Percentiles rank a stretch among this genome's conserved stretches.
These are phyloP conservation scores for Cordia subcordata DNA, from an alignment of 257 asterid species.

Conservation along the genomic window DNA sequence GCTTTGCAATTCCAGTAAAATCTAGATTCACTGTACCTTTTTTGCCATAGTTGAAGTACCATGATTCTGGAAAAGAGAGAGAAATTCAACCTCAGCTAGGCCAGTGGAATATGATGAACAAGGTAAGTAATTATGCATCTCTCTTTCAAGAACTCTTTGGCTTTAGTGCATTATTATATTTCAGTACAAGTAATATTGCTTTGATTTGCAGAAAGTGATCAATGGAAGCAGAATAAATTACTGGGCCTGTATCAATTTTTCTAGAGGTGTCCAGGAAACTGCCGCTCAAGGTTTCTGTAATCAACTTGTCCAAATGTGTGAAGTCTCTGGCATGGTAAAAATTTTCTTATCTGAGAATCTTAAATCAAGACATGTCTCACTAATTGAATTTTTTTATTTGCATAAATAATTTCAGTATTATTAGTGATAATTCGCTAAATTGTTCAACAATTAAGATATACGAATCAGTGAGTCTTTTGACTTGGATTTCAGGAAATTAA, in stretches of 20 bases:
- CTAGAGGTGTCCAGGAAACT: constrained; percentile 24
- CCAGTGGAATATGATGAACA: constrained; percentile 33
- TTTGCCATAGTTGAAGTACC: constrained; percentile 24
- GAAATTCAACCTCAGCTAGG: constrained; percentile 28
- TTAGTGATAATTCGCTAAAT: no score
- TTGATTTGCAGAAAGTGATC: constrained; percentile 26
- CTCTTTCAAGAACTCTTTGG: neutral
- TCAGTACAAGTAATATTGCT: neutral
- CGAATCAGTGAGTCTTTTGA: neutral
- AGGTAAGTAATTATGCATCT: constrained; percentile 12
- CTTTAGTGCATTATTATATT: neutral
- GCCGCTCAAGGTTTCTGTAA: constrained; percentile 24
- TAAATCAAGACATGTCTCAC: neutral
- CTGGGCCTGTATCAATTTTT: constrained; percentile 32
- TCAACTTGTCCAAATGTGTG: constrained; percentile 27
- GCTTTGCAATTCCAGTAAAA: neutral
- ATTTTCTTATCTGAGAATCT: neutral
- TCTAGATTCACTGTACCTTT: neutral
- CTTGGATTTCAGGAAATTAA: constrained; percentile 24
- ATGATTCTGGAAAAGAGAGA: constrained; percentile 28
- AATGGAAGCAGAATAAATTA: constrained; percentile 23
- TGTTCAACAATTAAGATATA: neutral
- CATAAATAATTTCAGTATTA: neutral
- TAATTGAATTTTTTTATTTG: neutral
- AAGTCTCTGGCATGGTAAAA: constrained; percentile 28